Conservation (phyloP, 2,329 filamentous ascomycete species). For the Monosporascus sp. region DNA sequence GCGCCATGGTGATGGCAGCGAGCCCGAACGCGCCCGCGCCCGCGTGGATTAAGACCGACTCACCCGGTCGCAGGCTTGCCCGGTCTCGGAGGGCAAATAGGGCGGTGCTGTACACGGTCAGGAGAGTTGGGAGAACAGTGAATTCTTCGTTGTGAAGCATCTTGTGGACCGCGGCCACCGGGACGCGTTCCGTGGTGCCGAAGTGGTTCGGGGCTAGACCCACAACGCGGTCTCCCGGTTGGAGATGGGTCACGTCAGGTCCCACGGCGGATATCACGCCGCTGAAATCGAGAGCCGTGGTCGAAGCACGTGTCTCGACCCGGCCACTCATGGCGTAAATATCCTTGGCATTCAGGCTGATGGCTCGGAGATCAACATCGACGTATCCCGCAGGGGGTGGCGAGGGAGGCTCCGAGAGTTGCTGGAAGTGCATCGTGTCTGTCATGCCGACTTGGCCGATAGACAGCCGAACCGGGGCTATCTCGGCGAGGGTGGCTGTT, state of each 20-base stretch:
- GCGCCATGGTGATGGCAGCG: constrained; percentile 26
- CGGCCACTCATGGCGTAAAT: constrained; percentile 22
- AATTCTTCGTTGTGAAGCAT: constrained; percentile 13
- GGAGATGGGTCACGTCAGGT: constrained; percentile 1
- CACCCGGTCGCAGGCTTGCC: constrained; percentile 14
- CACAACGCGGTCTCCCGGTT: constrained; percentile 15
- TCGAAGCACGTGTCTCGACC: constrained; percentile 17
- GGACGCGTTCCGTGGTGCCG: constrained; percentile 16
- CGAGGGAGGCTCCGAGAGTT: constrained; percentile 2
- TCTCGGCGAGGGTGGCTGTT: neutral
- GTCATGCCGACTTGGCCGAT: constrained; percentile 7
- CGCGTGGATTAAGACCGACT: constrained; percentile 29
- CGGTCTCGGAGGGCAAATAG: constrained; percentile 24
- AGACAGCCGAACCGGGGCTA: constrained; percentile 4
- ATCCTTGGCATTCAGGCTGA: constrained; percentile 21
- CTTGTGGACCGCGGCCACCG: constrained; percentile 18
- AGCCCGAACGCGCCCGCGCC: constrained; percentile 28
- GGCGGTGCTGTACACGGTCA: constrained; percentile 22
- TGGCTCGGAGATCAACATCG: constrained; percentile 7
- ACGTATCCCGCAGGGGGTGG: constrained; percentile 2
- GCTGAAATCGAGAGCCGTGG: constrained; percentile 18
- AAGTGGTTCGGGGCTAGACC: constrained; percentile 1
- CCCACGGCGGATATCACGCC: constrained; percentile 21
- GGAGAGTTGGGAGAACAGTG: constrained; percentile 11
- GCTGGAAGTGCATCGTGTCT: constrained; percentile 17